Evolutionary conservation across 331 rosid species (phyloP).

Genomic region (Phaseolus coccineus): DNA sequence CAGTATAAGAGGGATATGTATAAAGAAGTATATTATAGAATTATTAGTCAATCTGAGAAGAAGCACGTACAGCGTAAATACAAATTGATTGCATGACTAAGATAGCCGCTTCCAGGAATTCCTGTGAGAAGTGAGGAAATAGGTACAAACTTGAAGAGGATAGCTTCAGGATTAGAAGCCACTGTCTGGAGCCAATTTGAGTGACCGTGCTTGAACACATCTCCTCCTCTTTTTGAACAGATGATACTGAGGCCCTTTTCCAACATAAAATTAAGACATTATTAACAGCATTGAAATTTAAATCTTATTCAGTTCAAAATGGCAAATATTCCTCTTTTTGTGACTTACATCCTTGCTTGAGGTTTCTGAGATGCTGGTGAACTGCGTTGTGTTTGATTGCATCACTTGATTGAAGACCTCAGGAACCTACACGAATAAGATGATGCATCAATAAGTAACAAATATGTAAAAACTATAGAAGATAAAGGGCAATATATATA

Average conservation of each 20-base stretch:
- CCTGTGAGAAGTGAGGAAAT: constrained; percentile 86
- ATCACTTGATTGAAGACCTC: constrained; percentile 73
- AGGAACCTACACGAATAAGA: constrained; percentile 63
- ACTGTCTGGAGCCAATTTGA: constrained; percentile 93
- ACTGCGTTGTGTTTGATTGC: constrained; percentile 73
- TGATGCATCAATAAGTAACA: constrained; percentile 10
- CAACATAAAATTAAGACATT: constrained; percentile 30
- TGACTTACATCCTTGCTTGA: constrained; percentile 87
- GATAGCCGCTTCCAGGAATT: constrained; percentile 87
- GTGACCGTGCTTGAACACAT: constrained; percentile 70
- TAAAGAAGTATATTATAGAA: background rate
- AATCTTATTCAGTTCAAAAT: constrained; percentile 20
- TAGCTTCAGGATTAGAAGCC: constrained; percentile 80
- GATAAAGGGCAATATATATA: constrained; percentile 32
- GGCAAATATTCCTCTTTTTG: constrained; percentile 19
- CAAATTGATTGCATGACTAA: constrained; percentile 91
- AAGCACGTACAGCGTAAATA: constrained; percentile 75
- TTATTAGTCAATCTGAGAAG: constrained; percentile 16
- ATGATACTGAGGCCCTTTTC: constrained; percentile 78
- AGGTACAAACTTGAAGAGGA: constrained; percentile 84
- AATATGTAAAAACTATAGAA: background rate
- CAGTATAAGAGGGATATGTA: constrained; percentile 31
- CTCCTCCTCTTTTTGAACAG: constrained; percentile 87
- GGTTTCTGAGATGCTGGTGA: constrained; percentile 72
- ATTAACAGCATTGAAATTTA: constrained; percentile 6